phyloP scores from a whole-genome alignment of 140 eudicot species.

The Flaveria floridana region DNA sequence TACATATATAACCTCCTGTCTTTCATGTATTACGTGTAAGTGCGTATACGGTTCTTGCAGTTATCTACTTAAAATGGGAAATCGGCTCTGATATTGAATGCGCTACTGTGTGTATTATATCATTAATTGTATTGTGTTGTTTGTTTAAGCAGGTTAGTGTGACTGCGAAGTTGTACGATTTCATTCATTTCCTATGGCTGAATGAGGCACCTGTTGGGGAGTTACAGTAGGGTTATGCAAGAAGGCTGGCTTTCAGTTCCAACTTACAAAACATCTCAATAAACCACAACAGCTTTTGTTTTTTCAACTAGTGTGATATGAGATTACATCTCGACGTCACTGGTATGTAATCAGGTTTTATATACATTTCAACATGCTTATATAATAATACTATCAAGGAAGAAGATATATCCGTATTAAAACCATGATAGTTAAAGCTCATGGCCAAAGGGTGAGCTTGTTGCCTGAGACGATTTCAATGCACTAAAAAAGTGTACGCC shows the following conservation, averaged over 20 bases:
- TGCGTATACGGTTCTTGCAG: neutral
- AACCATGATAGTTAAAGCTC: neutral
- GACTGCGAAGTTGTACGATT: constrained; percentile 85
- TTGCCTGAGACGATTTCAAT: too few species aligned
- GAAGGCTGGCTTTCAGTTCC: constrained; percentile 20
- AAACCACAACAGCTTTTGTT: constrained; percentile 5
- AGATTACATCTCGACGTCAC: neutral
- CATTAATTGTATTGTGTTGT: neutral
- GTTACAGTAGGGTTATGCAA: constrained; percentile 43
- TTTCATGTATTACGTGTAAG: neutral
- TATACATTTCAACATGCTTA: constrained; percentile 3
- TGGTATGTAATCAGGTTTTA: constrained; percentile 4
- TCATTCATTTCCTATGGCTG: constrained; percentile 98
- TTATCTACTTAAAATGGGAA: neutral
- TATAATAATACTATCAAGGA: neutral
- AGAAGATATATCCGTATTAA: neutral
- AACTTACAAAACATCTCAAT: constrained; percentile 14
- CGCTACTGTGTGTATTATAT: neutral
- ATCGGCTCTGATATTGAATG: neutral
- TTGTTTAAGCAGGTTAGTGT: constrained; percentile 79
- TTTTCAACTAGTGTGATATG: neutral
- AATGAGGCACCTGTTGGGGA: constrained; percentile 99
- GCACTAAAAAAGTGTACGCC: neutral
- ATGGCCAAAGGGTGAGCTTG: neutral
- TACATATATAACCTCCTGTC: neutral